Conservation (phyloP, 768 basidiomycete species). For the Boletus rubropictus region DNA sequence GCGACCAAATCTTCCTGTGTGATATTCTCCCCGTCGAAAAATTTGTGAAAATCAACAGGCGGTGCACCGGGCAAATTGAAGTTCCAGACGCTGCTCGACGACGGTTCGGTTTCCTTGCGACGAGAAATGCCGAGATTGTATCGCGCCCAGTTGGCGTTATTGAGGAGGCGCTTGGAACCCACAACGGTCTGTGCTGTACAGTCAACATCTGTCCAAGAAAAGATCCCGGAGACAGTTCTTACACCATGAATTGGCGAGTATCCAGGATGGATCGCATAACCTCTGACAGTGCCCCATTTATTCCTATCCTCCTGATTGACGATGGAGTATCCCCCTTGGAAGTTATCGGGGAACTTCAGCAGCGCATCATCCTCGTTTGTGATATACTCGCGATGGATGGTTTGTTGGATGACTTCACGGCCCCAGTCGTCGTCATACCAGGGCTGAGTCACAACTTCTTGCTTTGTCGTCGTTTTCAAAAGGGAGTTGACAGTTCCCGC, state of each 20-base stretch:
- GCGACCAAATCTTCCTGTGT: slow-evolving; percentile 61
- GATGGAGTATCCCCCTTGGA: slow-evolving; percentile 52
- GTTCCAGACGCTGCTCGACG: slow-evolving; percentile 57
- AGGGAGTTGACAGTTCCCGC: slow-evolving; percentile 55
- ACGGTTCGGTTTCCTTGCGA: slow-evolving; percentile 58
- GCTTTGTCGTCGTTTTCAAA: slow-evolving; percentile 43
- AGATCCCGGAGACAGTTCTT: background rate
- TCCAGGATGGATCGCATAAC: slow-evolving; percentile 60
- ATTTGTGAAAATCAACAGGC: slow-evolving; percentile 53
- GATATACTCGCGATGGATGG: slow-evolving; percentile 43
- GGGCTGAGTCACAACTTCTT: slow-evolving; percentile 44
- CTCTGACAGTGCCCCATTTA: slow-evolving; percentile 51
- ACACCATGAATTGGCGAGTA: slow-evolving; percentile 49
- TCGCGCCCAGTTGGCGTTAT: slow-evolving; percentile 63
- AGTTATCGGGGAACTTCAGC: slow-evolving; percentile 48
- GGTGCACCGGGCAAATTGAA: slow-evolving; percentile 53
- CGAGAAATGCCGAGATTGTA: slow-evolving; percentile 54
- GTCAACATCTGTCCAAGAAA: background rate
- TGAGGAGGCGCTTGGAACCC: slow-evolving; percentile 51
- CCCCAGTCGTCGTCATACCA: slow-evolving; percentile 63
- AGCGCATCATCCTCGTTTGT: slow-evolving; percentile 46
- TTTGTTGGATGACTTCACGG: slow-evolving; percentile 47
- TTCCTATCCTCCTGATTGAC: slow-evolving; percentile 51
- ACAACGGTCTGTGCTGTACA: slow-evolving; percentile 41
- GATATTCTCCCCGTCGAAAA: slow-evolving; percentile 60